phyloP scores from a whole-genome alignment of 2,329 filamentous ascomycete genomes.

The Fusarium liriodendri region DNA sequence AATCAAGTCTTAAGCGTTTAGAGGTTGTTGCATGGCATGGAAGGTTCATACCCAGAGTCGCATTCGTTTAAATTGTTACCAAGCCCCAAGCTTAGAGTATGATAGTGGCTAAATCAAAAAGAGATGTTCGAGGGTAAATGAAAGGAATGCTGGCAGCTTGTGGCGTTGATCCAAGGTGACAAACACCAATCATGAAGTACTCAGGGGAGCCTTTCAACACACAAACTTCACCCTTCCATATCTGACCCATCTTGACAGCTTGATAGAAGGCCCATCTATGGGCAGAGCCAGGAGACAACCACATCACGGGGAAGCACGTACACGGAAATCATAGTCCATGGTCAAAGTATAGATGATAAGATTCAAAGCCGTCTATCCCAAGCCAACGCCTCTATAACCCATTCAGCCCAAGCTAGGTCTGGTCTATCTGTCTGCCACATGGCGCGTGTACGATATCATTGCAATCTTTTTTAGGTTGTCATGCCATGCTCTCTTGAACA shows the following conservation, averaged over 20 bases:
- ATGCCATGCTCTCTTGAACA: constrained; percentile 15
- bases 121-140: background rate
- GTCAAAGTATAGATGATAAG: constrained; percentile 27
- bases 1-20: background rate
- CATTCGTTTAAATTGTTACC: constrained; percentile 8
- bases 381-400: constrained; percentile 42
- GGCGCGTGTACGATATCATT: constrained; percentile 24
- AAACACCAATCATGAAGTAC: background rate
- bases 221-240: background rate
- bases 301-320: background rate
- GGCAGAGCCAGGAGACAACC: background rate
- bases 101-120: constrained; percentile 1
- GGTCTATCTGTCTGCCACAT: constrained; percentile 35
- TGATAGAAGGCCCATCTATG: background rate
- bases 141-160: background rate
- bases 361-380: constrained; percentile 42
- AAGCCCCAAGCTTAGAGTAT: background rate
- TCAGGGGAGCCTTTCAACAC: background rate
- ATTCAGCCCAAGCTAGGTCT: constrained; percentile 23
- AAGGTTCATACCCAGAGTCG: constrained; percentile 22
- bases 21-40: constrained; percentile 4
- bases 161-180: background rate
- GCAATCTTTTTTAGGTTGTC: background rate
- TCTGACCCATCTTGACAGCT: background rate
- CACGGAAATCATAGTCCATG: background rate